Base-by-base conservation (phyloP, 306 rosid species). In the Astragalus glycyphyllos region DNA sequence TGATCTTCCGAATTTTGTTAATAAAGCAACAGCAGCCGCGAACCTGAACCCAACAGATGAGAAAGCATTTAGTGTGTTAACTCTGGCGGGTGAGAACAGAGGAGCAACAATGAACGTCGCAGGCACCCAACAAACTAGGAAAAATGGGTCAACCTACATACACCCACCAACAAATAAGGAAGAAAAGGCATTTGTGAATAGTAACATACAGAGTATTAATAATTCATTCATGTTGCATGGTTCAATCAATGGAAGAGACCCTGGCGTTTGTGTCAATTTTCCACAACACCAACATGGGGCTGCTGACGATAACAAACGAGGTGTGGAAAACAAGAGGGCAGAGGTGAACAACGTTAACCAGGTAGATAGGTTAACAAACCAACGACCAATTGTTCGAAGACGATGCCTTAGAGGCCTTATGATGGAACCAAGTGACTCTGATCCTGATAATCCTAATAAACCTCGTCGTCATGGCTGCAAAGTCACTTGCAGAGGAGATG, bases 21-120 rank as follows among this genome's bases (percentile, higher is more conserved):
- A 75, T 17, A 83, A 73, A 55, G 68, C 82, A 1, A 2, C 23
- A 20, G 71, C 79, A 58, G 42, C 62, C 13, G 75, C 40, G 5
- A 55, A 69, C 15, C 69, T 75, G 15, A 3, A 13, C 16, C 26
- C 71, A 29, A 57, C 37, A 51, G 87, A 77, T 50, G 72, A 86
- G 16, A 82, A 75, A 5, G 40, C 77, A 34, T 75, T 83, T 0
- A 82, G 73, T 45, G 79, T 86, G 34, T 77, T 86, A 41, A 91
- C 96, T 32, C 79, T 94, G 2, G 71, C 85, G 0, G 99, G 99
- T 7, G 91, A 91, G 17, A 94, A 91, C 88, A 89, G 72, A 80
- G 99, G 97, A 72, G 89, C 96, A 44, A 61, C 90, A 8, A 91
- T 89, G 97, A 77, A 75, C 14, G 15, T 83, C 4, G 45, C 79